Base-by-base conservation (phyloP, 805 yeast species). In the Ogataea saltuana region DNA sequence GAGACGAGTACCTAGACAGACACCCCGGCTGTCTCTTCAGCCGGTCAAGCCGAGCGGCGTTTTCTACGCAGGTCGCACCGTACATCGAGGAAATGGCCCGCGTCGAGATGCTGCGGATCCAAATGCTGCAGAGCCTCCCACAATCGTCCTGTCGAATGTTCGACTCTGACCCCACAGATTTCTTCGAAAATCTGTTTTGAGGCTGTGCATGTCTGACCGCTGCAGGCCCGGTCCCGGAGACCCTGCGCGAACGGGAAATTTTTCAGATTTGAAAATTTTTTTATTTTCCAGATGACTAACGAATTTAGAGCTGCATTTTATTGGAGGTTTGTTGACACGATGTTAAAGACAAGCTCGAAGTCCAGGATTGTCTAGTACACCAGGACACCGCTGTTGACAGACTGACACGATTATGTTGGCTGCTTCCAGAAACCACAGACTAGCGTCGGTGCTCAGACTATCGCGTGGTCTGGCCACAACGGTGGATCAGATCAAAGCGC, bases 401-500 rank as follows among this genome's bases (percentile, higher is more conserved):
- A 13, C 35, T 17, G 4, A 16, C 18, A 18, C 12, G n/a, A 12
- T 6, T 17, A 36, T 49, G 53, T 34, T 52, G 29, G 48, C 43
- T 39, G 41, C 51, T 5, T 33, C 36, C 6, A 30, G 42, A 36
- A 36, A 27, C 20, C 23, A 36, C 35, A 40, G 42, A 22, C 37
- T 39, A 19, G 35, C 49, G 20, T 16, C 35, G 25, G 18, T 32
- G 22, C 25, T 34, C 37, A 41, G 39, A 18, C 44, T 30, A n/a
- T 39, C 49, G 13, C 63, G 63, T 44, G 36, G 47, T 4, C 49
- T 58, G 40, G 63, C 63, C 15, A 56, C 63, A 15, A 42, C 61
- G 8, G 23, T 56, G 32, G 58, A 55, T 36, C 45, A 51, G 19
- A 51, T 59, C 35, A 49, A 46, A 20, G 75, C 81, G 7, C 89